phyloP scores from a whole-genome alignment of 2,329 filamentous ascomycete species.

The Phialophora expanda region DNA sequence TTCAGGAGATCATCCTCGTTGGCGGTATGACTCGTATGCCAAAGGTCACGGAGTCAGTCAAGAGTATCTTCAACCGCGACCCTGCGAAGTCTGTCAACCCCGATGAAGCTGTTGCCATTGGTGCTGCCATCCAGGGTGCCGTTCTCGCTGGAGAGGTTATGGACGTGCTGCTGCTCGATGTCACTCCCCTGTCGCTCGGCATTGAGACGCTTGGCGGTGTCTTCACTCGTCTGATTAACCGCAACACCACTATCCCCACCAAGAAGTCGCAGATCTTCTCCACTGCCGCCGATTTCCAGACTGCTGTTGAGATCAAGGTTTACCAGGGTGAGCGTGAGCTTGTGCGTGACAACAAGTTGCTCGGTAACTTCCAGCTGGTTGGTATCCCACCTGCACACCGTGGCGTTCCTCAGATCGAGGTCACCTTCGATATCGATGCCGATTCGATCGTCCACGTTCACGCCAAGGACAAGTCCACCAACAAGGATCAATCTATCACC shows the following conservation, averaged over 20 bases:
- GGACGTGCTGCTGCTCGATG: conserved; percentile 91
- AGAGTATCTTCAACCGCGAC: conserved; percentile 94
- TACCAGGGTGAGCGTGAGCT: conserved; percentile 99
- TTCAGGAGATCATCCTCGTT: conserved; percentile 96
- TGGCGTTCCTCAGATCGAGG: conserved; percentile 94
- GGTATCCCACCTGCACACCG: conserved; percentile 95
- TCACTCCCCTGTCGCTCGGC: conserved; percentile 94
- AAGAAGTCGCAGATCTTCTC: conserved; percentile 99
- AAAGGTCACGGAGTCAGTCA: conserved; percentile 94
- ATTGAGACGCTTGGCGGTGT: conserved; percentile 98
- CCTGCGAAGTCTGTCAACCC: conserved; percentile 98
- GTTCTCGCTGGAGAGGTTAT: conserved; percentile 96
- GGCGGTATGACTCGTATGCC: conserved; percentile 99
- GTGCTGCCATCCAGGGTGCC: conserved; percentile 95
- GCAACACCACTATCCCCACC: conserved; percentile 98
- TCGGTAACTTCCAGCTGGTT: conserved; percentile 99
- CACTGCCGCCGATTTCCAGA: conserved; percentile 97
- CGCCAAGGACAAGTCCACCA: conserved; percentile 98
- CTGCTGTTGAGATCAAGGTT: conserved; percentile 98
- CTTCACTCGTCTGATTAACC: conserved; percentile 97
- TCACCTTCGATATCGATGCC: conserved; percentile 98
- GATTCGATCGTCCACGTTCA: conserved; percentile 98
- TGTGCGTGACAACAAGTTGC: conserved; percentile 96
- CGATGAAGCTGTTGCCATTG: conserved; percentile 96
- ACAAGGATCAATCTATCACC: conserved; percentile 99